These are phyloP conservation scores for Blastobotrys parvus DNA, from an alignment of 805 yeast species.

Conservation along the genomic window DNA sequence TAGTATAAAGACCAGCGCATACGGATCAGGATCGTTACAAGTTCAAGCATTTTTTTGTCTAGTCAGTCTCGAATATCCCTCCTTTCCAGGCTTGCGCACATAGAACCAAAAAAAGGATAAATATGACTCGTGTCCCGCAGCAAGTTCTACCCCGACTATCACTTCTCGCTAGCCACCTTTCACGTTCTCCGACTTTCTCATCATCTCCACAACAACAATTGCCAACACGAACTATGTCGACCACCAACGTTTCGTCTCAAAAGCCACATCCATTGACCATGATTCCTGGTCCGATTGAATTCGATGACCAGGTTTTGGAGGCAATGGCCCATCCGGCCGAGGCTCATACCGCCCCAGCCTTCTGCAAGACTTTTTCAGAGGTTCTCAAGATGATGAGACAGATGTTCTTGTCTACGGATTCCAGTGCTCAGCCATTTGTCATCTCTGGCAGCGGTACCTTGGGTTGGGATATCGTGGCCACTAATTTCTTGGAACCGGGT, in stretches of 20 bases:
- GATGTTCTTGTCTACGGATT: constrained; percentile 61
- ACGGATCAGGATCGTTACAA: too few species aligned
- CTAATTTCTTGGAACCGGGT: constrained; percentile 57
- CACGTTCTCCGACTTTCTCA: not conserved
- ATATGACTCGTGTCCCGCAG: constrained; percentile 1
- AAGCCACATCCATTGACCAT: constrained; percentile 34
- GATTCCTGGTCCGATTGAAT: constrained; percentile 84
- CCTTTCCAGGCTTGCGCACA: not conserved
- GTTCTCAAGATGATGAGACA: constrained; percentile 60
- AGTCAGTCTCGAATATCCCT: not conserved
- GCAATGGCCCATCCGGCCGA: constrained; percentile 80
- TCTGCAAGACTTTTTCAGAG: constrained; percentile 61
- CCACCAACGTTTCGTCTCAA: constrained; percentile 11
- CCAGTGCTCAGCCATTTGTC: constrained; percentile 70
- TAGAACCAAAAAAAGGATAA: not conserved
- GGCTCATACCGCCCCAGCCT: constrained; percentile 86
- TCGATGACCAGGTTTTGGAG: constrained; percentile 66
- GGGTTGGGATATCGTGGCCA: constrained; percentile 87
- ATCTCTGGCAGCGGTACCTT: constrained; percentile 88
- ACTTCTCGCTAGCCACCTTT: constrained; percentile 1
- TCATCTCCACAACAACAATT: not conserved
- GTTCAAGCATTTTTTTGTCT: too few species aligned
- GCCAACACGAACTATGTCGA: not conserved
- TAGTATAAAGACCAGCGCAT: not conserved
- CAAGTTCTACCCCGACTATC: constrained; percentile 2